A percentile compares a stretch with the other conserved stretches of the same genome.
These are phyloP conservation scores for Fusarium brachygibbosum DNA, from an alignment of 2,329 filamentous ascomycete species.

Conservation along the genomic window DNA sequence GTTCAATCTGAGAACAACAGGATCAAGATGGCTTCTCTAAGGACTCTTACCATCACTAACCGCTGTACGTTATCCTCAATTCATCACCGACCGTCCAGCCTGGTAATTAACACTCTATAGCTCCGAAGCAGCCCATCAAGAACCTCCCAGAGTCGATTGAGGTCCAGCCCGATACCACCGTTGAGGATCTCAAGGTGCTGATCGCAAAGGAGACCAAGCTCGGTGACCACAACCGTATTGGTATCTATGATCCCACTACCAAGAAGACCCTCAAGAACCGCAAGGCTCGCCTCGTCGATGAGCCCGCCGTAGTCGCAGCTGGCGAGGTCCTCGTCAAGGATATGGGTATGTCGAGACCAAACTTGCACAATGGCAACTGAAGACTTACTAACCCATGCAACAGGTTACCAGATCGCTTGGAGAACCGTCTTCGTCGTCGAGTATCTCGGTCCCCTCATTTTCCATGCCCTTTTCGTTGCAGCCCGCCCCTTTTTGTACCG, in stretches of 20 bases:
- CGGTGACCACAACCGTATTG: slow-evolving; percentile 71
- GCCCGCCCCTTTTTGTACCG: slow-evolving; percentile 75
- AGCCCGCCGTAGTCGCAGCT: slow-evolving; percentile 62
- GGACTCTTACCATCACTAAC: slow-evolving; percentile 60
- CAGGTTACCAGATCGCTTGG: slow-evolving; percentile 92
- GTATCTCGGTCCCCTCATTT: slow-evolving; percentile 90
- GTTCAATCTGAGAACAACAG: slow-evolving; percentile 16
- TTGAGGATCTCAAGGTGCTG: slow-evolving; percentile 71
- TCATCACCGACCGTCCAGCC: neutral
- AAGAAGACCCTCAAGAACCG: slow-evolving; percentile 75
- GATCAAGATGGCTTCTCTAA: slow-evolving; percentile 50
- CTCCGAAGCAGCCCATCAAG: slow-evolving; percentile 65
- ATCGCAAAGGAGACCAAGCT: slow-evolving; percentile 67
- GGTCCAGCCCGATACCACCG: slow-evolving; percentile 64
- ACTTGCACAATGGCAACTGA: neutral
- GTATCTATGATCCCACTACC: slow-evolving; percentile 70
- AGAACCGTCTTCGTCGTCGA: slow-evolving; percentile 94
- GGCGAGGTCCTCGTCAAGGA: slow-evolving; percentile 88
- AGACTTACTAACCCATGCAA: slow-evolving; percentile 8
- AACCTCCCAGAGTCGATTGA: slow-evolving; percentile 67
- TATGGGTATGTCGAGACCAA: slow-evolving; percentile 73
- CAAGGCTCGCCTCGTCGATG: slow-evolving; percentile 65
- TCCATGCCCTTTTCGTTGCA: slow-evolving; percentile 81
- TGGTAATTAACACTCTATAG: slow-evolving; percentile 45
- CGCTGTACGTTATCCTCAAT: slow-evolving; percentile 51